Percentiles rank a stretch among this genome's conserved stretches.
Conservation (phyloP, 2,329 filamentous ascomycete genomes). For the Nothophaeocryptopus gaeumannii region DNA sequence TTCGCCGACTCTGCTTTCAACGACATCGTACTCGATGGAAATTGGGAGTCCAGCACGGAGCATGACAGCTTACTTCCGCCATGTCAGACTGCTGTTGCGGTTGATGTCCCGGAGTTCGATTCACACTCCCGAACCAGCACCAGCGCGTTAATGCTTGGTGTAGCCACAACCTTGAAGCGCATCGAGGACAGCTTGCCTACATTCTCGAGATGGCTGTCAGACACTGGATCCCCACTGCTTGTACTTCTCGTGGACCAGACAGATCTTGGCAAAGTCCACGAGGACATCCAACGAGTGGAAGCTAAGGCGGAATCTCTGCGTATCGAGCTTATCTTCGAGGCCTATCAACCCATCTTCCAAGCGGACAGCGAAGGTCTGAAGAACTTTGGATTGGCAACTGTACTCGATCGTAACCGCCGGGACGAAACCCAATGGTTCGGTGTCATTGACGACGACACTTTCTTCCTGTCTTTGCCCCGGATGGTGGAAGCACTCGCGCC, state of each 20-base stretch:
- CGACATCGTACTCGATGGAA: conserved; percentile 16
- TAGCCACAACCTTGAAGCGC: conserved; percentile 26
- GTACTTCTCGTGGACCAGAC: conserved; percentile 25
- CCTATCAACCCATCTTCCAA: conserved; percentile 18
- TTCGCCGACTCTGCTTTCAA: conserved; percentile 4
- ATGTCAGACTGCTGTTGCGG: conserved; percentile 13
- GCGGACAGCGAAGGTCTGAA: conserved; percentile 25
- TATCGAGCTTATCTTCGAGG: conserved; percentile 26
- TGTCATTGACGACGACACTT: conserved; percentile 32
- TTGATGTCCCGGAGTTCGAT: conserved; percentile 22
- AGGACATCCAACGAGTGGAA: conserved; percentile 11
- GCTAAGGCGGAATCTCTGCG: conserved; percentile 16
- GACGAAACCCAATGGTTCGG: conserved; percentile 27
- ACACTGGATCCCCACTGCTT: conserved; percentile 26
- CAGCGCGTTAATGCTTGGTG: conserved; percentile 24
- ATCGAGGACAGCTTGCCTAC: conserved; percentile 24
- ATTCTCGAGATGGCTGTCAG: conserved; percentile 27
- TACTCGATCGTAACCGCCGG: conserved; percentile 19
- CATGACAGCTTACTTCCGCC: conserved; percentile 17
- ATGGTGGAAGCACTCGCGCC: conserved; percentile 23
- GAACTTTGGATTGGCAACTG: conserved; percentile 28
- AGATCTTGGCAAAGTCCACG: conserved; percentile 15
- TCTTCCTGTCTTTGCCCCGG: conserved; percentile 27
- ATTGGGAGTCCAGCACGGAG: conserved; percentile 8
- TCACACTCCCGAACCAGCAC: conserved; percentile 17